Evolutionary conservation across 441 rosid genomes (phyloP), one percentile per base, ranked within the genome.

Genomic region (Gossypium laxum): DNA sequence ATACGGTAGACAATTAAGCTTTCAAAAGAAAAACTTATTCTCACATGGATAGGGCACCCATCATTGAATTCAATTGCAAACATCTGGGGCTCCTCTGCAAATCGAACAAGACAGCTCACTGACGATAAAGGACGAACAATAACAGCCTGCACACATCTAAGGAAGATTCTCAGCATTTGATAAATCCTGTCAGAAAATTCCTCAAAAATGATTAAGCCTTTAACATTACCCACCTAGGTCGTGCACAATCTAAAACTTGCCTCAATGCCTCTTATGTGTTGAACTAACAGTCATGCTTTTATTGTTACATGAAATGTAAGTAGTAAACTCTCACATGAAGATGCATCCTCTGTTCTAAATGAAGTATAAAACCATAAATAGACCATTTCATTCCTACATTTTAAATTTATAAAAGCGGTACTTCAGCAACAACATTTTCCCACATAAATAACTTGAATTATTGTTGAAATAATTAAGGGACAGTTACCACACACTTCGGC

Each of bases 31-130:
- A 59, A 41, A 22, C 62, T 67, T 10, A 69, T 59, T 71, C 98
- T 89, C 81, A 95, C 99, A 82, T 89, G 97, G 74, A 89, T 86
- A 71, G 98, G 97, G 77, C 99, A 92, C 19, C 99, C 99, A 82
- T 95, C 97, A 79, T 81, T 86, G 85, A 89, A 95, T 77, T 92
- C 99, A 62, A 95, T 82, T 32, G 97, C 99, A 88, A 95, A 95
- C 93, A 95, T 91, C 83, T 95, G 99, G 76, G 99, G 99, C 89
- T 95, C 99, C 87, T 95, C 99, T 12, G 99, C 88, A 52, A 92
- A 92, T 83, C 99, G 95, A 72, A 95, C 92, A 76, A 95, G 97
- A n/a, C 93, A 83, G 70, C 93, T 84, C 61, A 92, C 97, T 62
- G 95, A 82, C 75, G 96, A 84, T 75, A 92, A 86, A 79, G 97